Base-by-base conservation (phyloP, 306 rosid species). In the Vigna angularis region DNA sequence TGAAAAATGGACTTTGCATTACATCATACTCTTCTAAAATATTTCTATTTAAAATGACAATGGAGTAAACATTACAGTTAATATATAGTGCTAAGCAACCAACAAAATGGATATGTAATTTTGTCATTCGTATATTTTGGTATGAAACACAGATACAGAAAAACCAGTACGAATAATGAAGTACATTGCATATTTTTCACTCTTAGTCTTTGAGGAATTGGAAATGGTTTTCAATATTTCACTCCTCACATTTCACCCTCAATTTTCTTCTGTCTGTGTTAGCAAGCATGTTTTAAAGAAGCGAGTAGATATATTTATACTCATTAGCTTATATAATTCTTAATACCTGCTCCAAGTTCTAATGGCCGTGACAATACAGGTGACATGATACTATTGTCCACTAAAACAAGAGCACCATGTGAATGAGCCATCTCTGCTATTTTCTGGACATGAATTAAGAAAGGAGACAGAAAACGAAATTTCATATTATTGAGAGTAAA, bases 311-410 rank as follows among this genome's bases (percentile, higher is more conserved):
- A 49, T 42, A 49, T 51, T 75, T n/a, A 72, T 24, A 71, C 51
- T 18, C 61, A 83, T 38, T 32, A 63, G 18, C 50, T 6, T 55
- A 22, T 62, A 17, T 63, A 81, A 80, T 34, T 52, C 45, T 59
- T 14, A 42, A 74, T 94, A 94, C 98, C 97, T 85, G 98, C 98
- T 89, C 97, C 97, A 77, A 92, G 89, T 83, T 91, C 93, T 86
- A 94, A 75, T 56, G 98, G 98, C 67, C 61, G 86, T 53, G 93
- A 94, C 85, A 94, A 86, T 61, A 92, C 92, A 70, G 98, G 98
- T 17, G 98, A 90, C 97, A 94, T 85, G 85, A 94, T 94, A 81
- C 92, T 94, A 79, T 90, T 94, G 88, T 94, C 98, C 77, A 92
- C 98, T 89, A 92, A 42, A 79, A 94, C 77, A 64, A 89, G 86